Conservation (phyloP, 768 basidiomycete genomes). For the Boletus pseudopeckii region DNA sequence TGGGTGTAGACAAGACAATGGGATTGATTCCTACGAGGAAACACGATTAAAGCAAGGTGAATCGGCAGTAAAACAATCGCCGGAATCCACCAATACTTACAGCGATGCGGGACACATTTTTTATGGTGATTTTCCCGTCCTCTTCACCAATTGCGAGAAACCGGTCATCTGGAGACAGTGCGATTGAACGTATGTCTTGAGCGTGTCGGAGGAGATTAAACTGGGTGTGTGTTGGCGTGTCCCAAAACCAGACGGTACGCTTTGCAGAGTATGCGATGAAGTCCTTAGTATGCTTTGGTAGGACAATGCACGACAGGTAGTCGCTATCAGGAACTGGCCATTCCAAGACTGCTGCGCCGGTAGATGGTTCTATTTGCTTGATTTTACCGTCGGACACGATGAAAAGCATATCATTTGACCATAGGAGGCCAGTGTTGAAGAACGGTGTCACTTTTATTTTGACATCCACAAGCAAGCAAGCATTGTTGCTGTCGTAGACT, state of each 20-base stretch:
- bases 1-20: neutral
- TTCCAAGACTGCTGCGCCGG: neutral
- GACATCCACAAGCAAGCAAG: neutral
- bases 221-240: neutral
- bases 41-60: too few relatives aligned
- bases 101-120: neutral
- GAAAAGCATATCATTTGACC: neutral
- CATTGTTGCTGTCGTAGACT: neutral
- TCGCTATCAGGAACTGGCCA: neutral
- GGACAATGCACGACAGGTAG: neutral
- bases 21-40: too few relatives aligned
- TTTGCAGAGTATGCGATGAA: neutral
- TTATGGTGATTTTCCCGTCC: neutral
- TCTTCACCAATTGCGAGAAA: neutral
- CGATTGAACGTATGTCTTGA: neutral
- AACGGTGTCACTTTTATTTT: neutral
- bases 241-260: neutral
- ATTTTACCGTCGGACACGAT: neutral
- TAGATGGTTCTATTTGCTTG: neutral
- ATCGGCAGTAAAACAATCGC: too few relatives aligned
- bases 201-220: neutral
- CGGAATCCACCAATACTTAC: neutral
- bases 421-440: neutral
- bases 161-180: neutral
- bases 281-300: too few relatives aligned